Base-by-base conservation (phyloP, 2,329 filamentous ascomycete species). In the Raffaelea albimanens region DNA sequence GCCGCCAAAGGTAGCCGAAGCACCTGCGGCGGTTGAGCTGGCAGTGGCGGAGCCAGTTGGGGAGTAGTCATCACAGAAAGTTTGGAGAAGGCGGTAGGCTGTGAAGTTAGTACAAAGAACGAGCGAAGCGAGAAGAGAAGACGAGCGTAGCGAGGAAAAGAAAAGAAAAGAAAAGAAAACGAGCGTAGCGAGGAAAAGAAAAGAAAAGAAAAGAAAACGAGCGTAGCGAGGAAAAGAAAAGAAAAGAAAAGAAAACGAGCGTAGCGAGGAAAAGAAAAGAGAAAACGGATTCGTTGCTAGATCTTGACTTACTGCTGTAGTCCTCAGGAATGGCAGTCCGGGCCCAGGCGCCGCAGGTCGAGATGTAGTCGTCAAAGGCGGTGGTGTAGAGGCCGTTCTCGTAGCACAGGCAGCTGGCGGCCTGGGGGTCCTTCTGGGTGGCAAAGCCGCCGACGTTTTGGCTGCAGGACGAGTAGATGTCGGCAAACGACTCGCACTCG, bases 341-440 rank as follows among this genome's bases (percentile, higher is more conserved):
- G n/a, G 52, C 52, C 36, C 44, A 61, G 2, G 45, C 31, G 18
- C 44, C 53, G 29, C 60, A 61, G 9, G 41, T 18, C 14, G 47
- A 50, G 7, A 56, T 53, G 33, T 53, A 58, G 46, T 54, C 49
- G 42, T 62, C 54, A 13, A 61, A 50, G 1, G 42, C 44, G 2
- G 58, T 61, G 34, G 56, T 56, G 44, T 50, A 55, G 5, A 23
- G 38, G 3, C 48, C 49, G 13, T 41, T 31, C 19, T 53, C 47
- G 44, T 53, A 54, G 50, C 60, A 62, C 13, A 62, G 29, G 44
- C 60, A 62, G 3, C 45, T 50, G 1, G 56, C 57, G 13, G 47
- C 33, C 4, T 55, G 44, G 9, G 4, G 31, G 10, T 43, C 34
- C n/a, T 40, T 20, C 20, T 52, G 46, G 8, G 54, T 53, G 19